phyloP scores from a whole-genome alignment of 2,329 filamentous ascomycete species.

The Bisporella sp. region DNA sequence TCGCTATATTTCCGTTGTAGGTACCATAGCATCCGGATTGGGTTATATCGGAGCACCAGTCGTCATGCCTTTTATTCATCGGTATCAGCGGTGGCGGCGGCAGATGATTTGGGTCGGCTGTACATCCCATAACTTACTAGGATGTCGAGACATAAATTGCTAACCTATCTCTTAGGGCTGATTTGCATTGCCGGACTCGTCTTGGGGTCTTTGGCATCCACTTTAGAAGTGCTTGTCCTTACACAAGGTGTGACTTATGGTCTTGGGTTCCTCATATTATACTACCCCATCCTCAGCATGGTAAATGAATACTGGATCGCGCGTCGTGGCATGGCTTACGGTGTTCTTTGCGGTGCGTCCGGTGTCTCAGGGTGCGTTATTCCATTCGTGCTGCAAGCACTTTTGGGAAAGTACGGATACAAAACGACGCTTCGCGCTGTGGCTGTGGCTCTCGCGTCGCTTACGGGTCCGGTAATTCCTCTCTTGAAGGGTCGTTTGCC shows the following conservation, averaged over 20 bases:
- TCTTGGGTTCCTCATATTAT: slow-evolving; percentile 47
- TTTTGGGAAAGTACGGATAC: slow-evolving; percentile 46
- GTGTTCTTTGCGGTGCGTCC: slow-evolving; percentile 40
- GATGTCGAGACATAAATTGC: no score
- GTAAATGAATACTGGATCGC: slow-evolving; percentile 57
- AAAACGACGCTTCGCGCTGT: slow-evolving; percentile 48
- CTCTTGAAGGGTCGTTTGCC: slow-evolving; percentile 51
- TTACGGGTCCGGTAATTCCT: slow-evolving; percentile 47
- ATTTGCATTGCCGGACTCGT: slow-evolving; percentile 33
- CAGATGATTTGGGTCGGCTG: slow-evolving; percentile 32
- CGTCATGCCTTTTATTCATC: slow-evolving; percentile 27
- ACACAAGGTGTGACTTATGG: slow-evolving; percentile 57
- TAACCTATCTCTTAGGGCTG: slow-evolving; percentile 15
- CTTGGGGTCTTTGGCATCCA: slow-evolving; percentile 44
- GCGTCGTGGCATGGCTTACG: slow-evolving; percentile 52
- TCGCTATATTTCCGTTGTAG: slow-evolving; percentile 52
- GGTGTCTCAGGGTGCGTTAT: slow-evolving; percentile 44
- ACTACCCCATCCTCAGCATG: slow-evolving; percentile 49
- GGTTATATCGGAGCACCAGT: slow-evolving; percentile 30
- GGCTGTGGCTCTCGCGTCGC: slow-evolving; percentile 40
- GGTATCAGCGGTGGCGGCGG: slow-evolving; percentile 27
- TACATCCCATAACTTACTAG: no score
- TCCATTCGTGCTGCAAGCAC: slow-evolving; percentile 44
- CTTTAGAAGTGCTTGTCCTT: slow-evolving; percentile 45
- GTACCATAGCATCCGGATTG: slow-evolving; percentile 37